Percentiles rank a stretch among this genome's conserved stretches.
phyloP scores from a whole-genome alignment of 2,329 filamentous ascomycete genomes.

The Pseudogymnoascus sp. region DNA sequence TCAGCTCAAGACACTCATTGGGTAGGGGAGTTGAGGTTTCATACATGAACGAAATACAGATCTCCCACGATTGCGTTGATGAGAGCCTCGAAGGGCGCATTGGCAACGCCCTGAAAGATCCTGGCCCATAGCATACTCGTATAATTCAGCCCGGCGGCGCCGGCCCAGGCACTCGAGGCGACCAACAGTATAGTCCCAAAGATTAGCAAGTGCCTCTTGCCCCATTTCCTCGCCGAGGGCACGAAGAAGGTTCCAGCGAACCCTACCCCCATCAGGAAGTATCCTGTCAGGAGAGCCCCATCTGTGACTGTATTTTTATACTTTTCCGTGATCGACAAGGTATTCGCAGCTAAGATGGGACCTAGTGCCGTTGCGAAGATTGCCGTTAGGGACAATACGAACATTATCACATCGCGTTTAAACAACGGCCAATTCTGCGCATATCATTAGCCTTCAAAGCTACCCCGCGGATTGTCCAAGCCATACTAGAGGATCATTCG shows the following conservation, averaged over 20 bases:
- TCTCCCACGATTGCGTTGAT: slow-evolving; percentile 87
- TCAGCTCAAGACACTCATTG: slow-evolving; percentile 3
- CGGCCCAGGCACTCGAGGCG: slow-evolving; percentile 68
- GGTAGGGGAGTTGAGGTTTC: slow-evolving; percentile 29
- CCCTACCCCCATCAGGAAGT: slow-evolving; percentile 76
- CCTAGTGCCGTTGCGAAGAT: slow-evolving; percentile 79
- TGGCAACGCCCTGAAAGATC: slow-evolving; percentile 75
- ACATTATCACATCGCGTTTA: slow-evolving; percentile 72
- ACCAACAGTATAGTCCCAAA: slow-evolving; percentile 67
- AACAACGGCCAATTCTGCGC: slow-evolving; percentile 73
- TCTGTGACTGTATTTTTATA: slow-evolving; percentile 61
- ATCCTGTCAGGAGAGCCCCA: slow-evolving; percentile 76
- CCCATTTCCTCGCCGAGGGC: slow-evolving; percentile 80
- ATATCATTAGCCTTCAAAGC: slow-evolving; percentile 15
- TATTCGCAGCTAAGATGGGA: slow-evolving; percentile 82
- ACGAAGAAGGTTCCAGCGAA: slow-evolving; percentile 78
- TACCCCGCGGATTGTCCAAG: background rate
- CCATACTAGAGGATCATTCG: slow-evolving; percentile 71
- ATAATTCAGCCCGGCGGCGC: slow-evolving; percentile 58
- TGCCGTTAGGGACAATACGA: slow-evolving; percentile 67
- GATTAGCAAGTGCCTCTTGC: slow-evolving; percentile 82
- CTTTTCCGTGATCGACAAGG: slow-evolving; percentile 62
- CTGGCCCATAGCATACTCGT: slow-evolving; percentile 66
- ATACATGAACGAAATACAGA: slow-evolving; percentile 77
- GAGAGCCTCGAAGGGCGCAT: slow-evolving; percentile 82